phyloP scores from a whole-genome alignment of 2,329 filamentous ascomycete genomes.

The Colletotrichum eremochloae region DNA sequence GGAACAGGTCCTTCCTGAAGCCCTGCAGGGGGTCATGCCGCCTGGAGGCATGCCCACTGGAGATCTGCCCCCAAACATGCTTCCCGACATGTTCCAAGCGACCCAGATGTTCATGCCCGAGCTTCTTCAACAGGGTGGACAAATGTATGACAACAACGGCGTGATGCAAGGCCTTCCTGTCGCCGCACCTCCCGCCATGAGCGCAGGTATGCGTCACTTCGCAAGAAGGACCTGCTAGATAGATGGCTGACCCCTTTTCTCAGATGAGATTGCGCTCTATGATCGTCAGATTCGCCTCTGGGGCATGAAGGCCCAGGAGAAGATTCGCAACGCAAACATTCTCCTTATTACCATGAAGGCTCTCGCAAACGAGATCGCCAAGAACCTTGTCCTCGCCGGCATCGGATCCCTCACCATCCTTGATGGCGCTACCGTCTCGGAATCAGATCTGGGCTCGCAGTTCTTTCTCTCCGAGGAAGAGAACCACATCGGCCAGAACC shows the following conservation, averaged over 20 bases:
- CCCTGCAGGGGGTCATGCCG: conserved; percentile 41
- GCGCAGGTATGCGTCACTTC: conserved; percentile 46
- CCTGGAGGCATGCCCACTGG: conserved; percentile 36
- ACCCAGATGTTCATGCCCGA: conserved; percentile 43
- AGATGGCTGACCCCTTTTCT: conserved; percentile 27
- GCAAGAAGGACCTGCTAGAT: not conserved
- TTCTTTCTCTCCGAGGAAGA: conserved; percentile 82
- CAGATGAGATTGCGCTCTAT: conserved; percentile 96
- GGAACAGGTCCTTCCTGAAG: conserved; percentile 42
- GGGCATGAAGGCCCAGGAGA: conserved; percentile 95
- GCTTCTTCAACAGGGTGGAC: conserved; percentile 25
- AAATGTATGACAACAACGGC: conserved; percentile 40
- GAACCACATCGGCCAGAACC: conserved; percentile 81
- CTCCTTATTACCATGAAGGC: conserved; percentile 90
- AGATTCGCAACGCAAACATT: conserved; percentile 89
- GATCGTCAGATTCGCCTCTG: conserved; percentile 97
- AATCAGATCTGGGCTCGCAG: conserved; percentile 84
- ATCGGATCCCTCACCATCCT: conserved; percentile 91
- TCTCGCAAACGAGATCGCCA: conserved; percentile 93
- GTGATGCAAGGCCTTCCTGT: conserved; percentile 29
- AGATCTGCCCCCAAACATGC: conserved; percentile 30
- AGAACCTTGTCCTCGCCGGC: conserved; percentile 92
- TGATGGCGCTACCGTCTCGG: conserved; percentile 80
- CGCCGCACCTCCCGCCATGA: conserved; percentile 46
- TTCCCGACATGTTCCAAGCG: conserved; percentile 40